Conservation (phyloP, 257 asterid genomes). For the Petunia axillaris region DNA sequence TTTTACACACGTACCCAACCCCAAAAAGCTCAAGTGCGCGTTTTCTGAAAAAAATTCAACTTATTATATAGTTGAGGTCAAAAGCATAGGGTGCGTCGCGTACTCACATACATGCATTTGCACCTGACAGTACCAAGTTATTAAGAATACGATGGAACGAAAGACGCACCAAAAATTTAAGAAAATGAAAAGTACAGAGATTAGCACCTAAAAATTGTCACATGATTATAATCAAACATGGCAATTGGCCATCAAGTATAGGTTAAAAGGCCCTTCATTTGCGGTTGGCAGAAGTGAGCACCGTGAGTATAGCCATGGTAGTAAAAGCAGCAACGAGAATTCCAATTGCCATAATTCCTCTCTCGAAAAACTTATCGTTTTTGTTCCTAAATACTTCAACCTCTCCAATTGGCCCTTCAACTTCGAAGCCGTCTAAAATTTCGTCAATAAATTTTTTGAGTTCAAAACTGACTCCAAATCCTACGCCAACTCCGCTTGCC, state of each 20-base stretch:
- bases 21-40: too few relatives aligned
- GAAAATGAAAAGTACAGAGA: background rate
- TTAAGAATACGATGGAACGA: background rate
- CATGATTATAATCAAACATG: background rate
- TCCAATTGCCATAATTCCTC: slow-evolving; percentile 44
- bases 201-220: background rate
- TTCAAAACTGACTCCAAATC: slow-evolving; percentile 52
- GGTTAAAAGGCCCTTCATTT: background rate
- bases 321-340: slow-evolving; percentile 44
- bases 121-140: slow-evolving; percentile 20
- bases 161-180: background rate
- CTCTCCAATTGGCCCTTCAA: background rate
- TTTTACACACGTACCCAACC: too few relatives aligned
- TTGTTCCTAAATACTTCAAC: slow-evolving; percentile 20
- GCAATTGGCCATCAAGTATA: background rate
- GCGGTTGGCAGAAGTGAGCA: slow-evolving; percentile 35
- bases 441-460: slow-evolving; percentile 23
- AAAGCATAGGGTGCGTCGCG: too few relatives aligned
- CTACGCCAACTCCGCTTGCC: slow-evolving; percentile 72
- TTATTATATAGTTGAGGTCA: too few relatives aligned
- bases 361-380: slow-evolving; percentile 35
- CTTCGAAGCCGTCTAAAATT: background rate
- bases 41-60: too few relatives aligned
- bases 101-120: background rate
- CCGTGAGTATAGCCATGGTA: slow-evolving; percentile 45